Percentiles rank a stretch among this genome's conserved stretches.
phyloP scores from a whole-genome alignment of 371 early-diverging fungal genomes.

The Mucor circinelloides region DNA sequence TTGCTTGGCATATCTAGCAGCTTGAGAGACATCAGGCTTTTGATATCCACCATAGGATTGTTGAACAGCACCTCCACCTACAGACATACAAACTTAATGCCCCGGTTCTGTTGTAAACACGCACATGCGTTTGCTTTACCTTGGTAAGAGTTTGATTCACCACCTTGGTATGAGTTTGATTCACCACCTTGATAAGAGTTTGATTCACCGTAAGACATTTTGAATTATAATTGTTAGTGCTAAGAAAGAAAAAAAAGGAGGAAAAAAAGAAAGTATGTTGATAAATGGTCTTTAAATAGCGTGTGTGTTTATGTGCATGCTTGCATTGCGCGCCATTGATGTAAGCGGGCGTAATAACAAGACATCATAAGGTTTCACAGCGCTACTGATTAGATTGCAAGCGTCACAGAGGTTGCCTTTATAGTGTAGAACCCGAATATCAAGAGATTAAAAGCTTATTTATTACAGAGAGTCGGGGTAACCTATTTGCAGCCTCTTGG shows the following conservation, averaged over 20 bases:
- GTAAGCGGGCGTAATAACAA: conserved; percentile 6
- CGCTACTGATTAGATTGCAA: conserved; percentile 3
- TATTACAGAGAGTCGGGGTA: not conserved
- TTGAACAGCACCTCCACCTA: conserved; percentile 9
- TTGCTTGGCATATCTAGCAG: conserved; percentile 35
- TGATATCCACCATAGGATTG: conserved; percentile 10
- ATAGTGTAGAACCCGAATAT: conserved; percentile 1
- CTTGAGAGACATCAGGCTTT: conserved; percentile 32
- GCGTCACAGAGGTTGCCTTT: not conserved
- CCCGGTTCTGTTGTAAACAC: not conserved
- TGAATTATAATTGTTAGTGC: not conserved
- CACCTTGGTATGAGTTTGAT: conserved; percentile 13
- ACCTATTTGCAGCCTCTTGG: not conserved
- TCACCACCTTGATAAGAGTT: conserved; percentile 10
- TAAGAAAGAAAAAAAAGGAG: not conserved
- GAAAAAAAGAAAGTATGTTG: not conserved
- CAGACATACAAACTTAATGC: not conserved
- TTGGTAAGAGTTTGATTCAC: conserved; percentile 25
- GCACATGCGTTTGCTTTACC: conserved; percentile 6
- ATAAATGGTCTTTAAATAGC: not conserved
- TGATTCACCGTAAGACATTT: conserved; percentile 6
- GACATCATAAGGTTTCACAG: conserved; percentile 15
- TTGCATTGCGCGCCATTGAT: conserved; percentile 3
- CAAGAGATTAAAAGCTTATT: not conserved
- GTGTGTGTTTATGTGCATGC: not conserved